Conservation (phyloP, 208 protist genomes). For the Leishmania lainsoni region DNA sequence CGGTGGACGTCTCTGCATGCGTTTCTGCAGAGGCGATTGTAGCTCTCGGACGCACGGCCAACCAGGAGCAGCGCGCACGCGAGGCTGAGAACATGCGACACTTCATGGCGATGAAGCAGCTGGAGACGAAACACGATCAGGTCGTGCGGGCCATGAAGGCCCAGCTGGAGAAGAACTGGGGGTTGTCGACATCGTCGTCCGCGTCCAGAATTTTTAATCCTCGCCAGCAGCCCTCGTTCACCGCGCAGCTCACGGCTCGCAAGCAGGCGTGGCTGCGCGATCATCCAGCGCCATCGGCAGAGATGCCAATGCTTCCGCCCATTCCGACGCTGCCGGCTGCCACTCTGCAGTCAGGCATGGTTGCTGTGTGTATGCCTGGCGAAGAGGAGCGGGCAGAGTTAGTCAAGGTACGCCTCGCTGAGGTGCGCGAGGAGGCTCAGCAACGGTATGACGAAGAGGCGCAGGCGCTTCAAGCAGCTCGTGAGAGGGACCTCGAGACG, state of each 20-base stretch:
- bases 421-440: slow-evolving; percentile 21
- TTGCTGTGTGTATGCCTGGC: slow-evolving; percentile 24
- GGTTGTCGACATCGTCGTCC: neutral
- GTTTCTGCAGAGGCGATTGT: slow-evolving; percentile 32
- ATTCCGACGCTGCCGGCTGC: slow-evolving; percentile 35
- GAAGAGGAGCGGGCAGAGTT: slow-evolving; percentile 45
- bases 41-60: slow-evolving; percentile 22
- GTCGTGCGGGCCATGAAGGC: slow-evolving; percentile 41
- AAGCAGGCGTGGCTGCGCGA: slow-evolving; percentile 49
- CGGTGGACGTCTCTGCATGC: slow-evolving; percentile 3
- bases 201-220: slow-evolving; percentile 30
- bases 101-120: slow-evolving; percentile 41
- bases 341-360: slow-evolving; percentile 33
- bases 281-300: slow-evolving; percentile 38
- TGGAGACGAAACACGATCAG: slow-evolving; percentile 59
- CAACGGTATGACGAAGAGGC: slow-evolving; percentile 25
- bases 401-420: slow-evolving; percentile 27
- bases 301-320: slow-evolving; percentile 38
- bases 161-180: slow-evolving; percentile 41
- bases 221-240: slow-evolving; percentile 37
- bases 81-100: slow-evolving; percentile 41
- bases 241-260: slow-evolving; percentile 30
- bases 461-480: slow-evolving; percentile 21
- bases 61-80: slow-evolving; percentile 34
- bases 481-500: slow-evolving; percentile 29